These are phyloP conservation scores for Suillus subaureus DNA, from an alignment of 768 basidiomycete genomes.

Conservation along the genomic window DNA sequence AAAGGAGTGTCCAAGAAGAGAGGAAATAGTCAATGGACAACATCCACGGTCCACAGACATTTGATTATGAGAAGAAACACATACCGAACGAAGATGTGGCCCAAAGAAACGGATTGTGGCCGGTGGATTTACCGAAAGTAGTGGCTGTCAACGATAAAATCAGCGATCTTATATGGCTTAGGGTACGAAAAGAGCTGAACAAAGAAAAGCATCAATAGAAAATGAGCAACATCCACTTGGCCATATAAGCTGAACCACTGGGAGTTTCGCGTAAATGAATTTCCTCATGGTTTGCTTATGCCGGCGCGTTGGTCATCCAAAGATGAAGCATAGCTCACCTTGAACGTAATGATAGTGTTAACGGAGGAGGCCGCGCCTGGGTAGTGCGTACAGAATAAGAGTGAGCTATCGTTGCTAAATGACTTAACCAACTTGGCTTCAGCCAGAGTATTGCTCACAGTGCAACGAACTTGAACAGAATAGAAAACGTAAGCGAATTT, in stretches of 20 bases:
- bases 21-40: conserved; percentile 19
- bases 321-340: conserved; percentile 42
- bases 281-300: conserved; percentile 30
- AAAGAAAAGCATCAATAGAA: conserved; percentile 4
- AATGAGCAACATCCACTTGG: not conserved
- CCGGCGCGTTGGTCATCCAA: conserved; percentile 10
- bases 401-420: conserved; percentile 5
- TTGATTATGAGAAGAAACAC: conserved; percentile 27
- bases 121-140: conserved; percentile 20
- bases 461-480: conserved; percentile 39
- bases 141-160: conserved; percentile 25
- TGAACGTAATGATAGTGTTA: conserved; percentile 57
- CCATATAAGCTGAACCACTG: conserved; percentile 27
- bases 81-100: conserved; percentile 30
- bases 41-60: conserved; percentile 6
- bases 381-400: conserved; percentile 18
- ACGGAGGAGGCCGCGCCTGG: conserved; percentile 77
- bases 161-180: conserved; percentile 18
- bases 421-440: conserved; percentile 11
- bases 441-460: conserved; percentile 26
- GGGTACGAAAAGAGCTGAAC: conserved; percentile 21
- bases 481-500: conserved; percentile 43
- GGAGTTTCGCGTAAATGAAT: conserved; percentile 15
- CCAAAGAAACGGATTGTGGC: conserved; percentile 25
- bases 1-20: not conserved